Evolutionary conservation across 441 rosid genomes (phyloP).

Genomic region (Isatis lusitanica): DNA sequence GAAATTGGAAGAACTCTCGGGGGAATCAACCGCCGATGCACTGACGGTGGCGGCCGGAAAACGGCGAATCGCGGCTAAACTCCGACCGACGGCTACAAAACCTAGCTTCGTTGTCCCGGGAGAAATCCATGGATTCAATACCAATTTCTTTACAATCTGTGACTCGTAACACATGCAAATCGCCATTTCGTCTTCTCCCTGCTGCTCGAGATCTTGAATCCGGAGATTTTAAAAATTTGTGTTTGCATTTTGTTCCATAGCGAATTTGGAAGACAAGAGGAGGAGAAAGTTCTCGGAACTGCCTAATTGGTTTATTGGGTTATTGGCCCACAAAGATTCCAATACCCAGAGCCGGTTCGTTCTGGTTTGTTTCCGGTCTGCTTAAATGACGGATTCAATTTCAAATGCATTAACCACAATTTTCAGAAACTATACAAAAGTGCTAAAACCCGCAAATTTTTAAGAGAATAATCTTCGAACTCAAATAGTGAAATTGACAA

Average conservation of each 20-base stretch:
- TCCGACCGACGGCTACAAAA: slow-evolving; percentile 19
- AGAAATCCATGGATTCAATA: slow-evolving; percentile 20
- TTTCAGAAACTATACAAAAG: too few species aligned
- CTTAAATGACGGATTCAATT: not conserved
- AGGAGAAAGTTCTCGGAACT: not conserved
- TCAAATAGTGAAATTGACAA: too few species aligned
- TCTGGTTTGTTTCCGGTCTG: not conserved
- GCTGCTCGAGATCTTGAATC: not conserved
- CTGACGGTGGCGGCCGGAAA: slow-evolving; percentile 24
- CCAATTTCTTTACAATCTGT: slow-evolving; percentile 24
- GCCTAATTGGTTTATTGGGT: not conserved
- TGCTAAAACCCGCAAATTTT: too few species aligned
- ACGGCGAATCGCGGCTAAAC: slow-evolving; percentile 1
- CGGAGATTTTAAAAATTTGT: not conserved
- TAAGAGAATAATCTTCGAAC: too few species aligned
- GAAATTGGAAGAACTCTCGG: slow-evolving; percentile 71
- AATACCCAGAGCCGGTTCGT: not conserved
- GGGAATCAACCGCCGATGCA: slow-evolving; percentile 74
- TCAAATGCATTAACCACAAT: not conserved
- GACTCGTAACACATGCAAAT: slow-evolving; percentile 39
- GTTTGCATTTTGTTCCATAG: not conserved
- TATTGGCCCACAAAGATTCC: not conserved
- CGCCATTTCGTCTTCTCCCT: slow-evolving; percentile 26
- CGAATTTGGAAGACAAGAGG: not conserved
- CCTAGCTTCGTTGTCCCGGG: slow-evolving; percentile 26